A percentile compares a stretch with the other conserved stretches of the same genome.
Evolutionary conservation across 2,329 filamentous ascomycete genomes (phyloP).

Genomic region (Fonsecaea pedrosoi): DNA sequence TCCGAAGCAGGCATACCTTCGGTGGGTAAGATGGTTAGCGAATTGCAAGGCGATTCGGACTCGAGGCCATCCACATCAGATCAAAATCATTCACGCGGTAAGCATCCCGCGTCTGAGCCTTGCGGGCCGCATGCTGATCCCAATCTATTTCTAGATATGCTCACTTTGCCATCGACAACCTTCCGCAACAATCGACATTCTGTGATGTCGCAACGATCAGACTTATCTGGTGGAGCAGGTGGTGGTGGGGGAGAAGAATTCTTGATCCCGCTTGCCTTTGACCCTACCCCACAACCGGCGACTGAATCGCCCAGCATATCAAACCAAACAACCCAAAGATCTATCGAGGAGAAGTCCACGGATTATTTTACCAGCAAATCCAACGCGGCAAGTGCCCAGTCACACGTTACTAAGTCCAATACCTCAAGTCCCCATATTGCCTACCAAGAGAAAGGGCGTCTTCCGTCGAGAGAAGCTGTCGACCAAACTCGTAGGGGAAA

Average conservation of each 20-base stretch:
- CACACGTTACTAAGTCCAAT: constrained; percentile 42
- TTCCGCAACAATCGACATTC: constrained; percentile 82
- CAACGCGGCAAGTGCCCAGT: constrained; percentile 45
- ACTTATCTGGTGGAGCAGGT: constrained; percentile 58
- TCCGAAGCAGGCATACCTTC: constrained; percentile 34
- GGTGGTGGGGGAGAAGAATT: constrained; percentile 69
- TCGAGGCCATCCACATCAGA: constrained; percentile 35
- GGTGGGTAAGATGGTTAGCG: constrained; percentile 37
- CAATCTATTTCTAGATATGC: constrained; percentile 56
- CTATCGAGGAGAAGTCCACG: constrained; percentile 55
- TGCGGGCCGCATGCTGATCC: constrained; percentile 24
- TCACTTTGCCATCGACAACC: constrained; percentile 74
- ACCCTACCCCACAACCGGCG: constrained; percentile 67
- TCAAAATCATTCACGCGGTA: constrained; percentile 32
- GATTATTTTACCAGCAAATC: constrained; percentile 64
- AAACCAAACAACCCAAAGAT: constrained; percentile 52
- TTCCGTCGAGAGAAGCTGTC: constrained; percentile 42
- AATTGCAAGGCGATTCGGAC: constrained; percentile 32
- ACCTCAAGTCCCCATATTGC: constrained; percentile 79
- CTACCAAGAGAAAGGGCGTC: constrained; percentile 82
- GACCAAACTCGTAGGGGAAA: constrained; percentile 49
- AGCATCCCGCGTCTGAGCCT: constrained; percentile 16
- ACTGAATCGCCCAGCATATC: constrained; percentile 56
- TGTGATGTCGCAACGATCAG: constrained; percentile 63
- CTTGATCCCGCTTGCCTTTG: constrained; percentile 77